Conservation (phyloP, 495 filamentous ascomycete species). For the Daldinia decipiens region DNA sequence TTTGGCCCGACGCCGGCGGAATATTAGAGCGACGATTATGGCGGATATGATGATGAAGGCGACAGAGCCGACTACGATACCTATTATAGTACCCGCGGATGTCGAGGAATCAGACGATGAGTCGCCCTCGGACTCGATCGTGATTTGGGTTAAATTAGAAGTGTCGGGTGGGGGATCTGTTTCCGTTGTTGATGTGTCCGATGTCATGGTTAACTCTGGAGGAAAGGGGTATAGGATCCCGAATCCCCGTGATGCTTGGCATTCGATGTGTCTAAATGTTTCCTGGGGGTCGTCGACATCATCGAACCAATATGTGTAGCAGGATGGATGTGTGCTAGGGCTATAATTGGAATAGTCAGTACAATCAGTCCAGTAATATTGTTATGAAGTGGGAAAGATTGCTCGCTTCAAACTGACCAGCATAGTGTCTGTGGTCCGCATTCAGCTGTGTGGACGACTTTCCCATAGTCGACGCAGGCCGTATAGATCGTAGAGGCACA, state of each 20-base stretch:
- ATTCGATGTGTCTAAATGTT: slow-evolving; percentile 41
- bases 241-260: slow-evolving; percentile 32
- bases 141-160: not conserved
- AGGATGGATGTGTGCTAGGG: slow-evolving; percentile 29
- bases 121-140: not conserved
- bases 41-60: slow-evolving; percentile 26
- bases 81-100: slow-evolving; percentile 35
- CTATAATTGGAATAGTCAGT: slow-evolving; percentile 24
- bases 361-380: not conserved
- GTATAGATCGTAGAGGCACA: slow-evolving; percentile 44
- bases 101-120: slow-evolving; percentile 14
- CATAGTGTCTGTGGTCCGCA: slow-evolving; percentile 44
- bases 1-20: slow-evolving; percentile 12
- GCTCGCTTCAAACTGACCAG: slow-evolving; percentile 36
- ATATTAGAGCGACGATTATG: slow-evolving; percentile 13
- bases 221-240: slow-evolving; percentile 45
- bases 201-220: slow-evolving; percentile 27
- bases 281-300: slow-evolving; percentile 8
- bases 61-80: slow-evolving; percentile 32
- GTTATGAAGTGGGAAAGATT: not conserved
- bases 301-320: slow-evolving; percentile 40
- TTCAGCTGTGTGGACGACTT: slow-evolving; percentile 9
- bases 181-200: slow-evolving; percentile 9
- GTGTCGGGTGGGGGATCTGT: not conserved
- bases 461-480: slow-evolving; percentile 35